Conservation (phyloP, 345 rosid genomes). For the Eucalyptus regnans region DNA sequence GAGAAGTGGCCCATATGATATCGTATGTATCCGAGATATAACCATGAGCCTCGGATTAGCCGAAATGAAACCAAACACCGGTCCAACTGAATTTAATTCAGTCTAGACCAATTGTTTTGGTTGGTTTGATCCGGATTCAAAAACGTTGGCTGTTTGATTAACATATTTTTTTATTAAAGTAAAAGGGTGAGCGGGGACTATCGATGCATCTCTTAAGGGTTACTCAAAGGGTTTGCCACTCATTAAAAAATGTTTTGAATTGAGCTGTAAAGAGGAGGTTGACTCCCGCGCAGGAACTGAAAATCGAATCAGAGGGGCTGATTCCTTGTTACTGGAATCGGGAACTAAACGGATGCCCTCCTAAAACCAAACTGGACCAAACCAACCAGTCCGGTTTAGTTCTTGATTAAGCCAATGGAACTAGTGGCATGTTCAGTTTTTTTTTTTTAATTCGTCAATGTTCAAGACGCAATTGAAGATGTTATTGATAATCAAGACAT, state of each 20-base stretch:
- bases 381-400: rapidly evolving
- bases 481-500: too few species aligned
- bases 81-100: background rate
- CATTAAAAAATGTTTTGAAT: background rate
- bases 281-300: too few species aligned
- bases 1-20: background rate
- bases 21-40: background rate
- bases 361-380: too few species aligned
- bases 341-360: background rate
- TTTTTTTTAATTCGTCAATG: too few species aligned
- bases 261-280: background rate
- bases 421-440: background rate
- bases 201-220: background rate
- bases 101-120: background rate
- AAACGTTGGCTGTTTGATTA: background rate
- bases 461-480: too few species aligned
- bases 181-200: background rate
- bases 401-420: too few species aligned
- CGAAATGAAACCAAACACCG: background rate
- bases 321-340: too few species aligned
- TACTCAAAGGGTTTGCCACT: background rate
- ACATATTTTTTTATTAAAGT: background rate
- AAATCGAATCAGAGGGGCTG: background rate
- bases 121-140: background rate
- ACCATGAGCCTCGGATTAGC: background rate